Base-by-base conservation (phyloP, 169 alveolate genomes). In the Haemoproteus tartakovskyi region DNA sequence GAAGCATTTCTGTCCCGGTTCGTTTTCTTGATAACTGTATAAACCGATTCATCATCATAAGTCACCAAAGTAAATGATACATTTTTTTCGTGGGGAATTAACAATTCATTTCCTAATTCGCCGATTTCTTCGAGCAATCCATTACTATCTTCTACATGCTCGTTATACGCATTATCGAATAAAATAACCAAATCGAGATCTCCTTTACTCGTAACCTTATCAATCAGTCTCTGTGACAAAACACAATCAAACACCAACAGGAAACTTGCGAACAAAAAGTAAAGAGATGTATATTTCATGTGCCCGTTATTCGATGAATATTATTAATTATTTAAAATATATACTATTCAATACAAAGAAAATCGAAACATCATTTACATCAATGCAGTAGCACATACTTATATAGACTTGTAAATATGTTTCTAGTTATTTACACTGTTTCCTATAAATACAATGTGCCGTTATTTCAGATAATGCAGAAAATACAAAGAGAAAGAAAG, bases 101-200 rank as follows among this genome's bases (percentile, higher is more conserved):
- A 27, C 19, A 74, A 47, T 0, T 74, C 33, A n/a, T 14, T 74
- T 0, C 62, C 60, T 18, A 57, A 2, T 26, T 74, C 62, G 0
- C 27, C 45, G 1, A 74, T 51, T 12, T 74, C 57, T 8, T 57
- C 22, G n/a, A n/a, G n/a, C 21, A 74, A 51, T 0, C 37, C 56
- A n/a, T 27, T 30, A 2, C 9, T 21, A 26, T 21, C 26, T 3
- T 52, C 46, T 8, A 12, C 11, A 14, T 2, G 27, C 12, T 54
- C 22, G 12, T 51, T 24, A 4, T 36, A 6, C 2, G 62, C 84
- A 0, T 5, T 36, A 46, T 74, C 84, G 19, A 36, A 46, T 8
- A 74, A 27, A 56, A 74, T 2, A 0, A 74, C 78, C 14, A 74
- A 19, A 5, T 74, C 84, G 1, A 74, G 14, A 38, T 74, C 84